Base-by-base conservation (phyloP, 345 rosid genomes). In the Cochlearia excelsa region DNA sequence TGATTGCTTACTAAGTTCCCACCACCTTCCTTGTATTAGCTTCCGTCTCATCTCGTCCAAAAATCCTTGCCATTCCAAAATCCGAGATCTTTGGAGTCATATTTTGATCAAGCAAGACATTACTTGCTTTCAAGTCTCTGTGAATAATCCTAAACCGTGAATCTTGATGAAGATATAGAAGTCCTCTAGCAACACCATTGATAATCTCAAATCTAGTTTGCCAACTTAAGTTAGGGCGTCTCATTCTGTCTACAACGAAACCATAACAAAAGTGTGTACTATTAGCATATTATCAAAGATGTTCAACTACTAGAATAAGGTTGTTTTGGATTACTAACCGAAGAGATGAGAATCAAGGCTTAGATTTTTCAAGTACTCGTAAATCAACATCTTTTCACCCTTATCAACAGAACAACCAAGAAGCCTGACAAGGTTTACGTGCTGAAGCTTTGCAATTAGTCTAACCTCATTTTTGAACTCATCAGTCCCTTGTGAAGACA, bases 1-100 rank as follows among this genome's bases (percentile, higher is more conserved):
- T 4, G 39, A n/a, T 27, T 41, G 61, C 87, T 54, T 85, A 89
- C 97, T 74, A 83, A 74, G 97, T 89, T 31, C 95, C 95, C 5
- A 83, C 95, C 11, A 84, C 77, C 70, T 80, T 74, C 57, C 85
- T 86, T 2, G 95, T 90, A 62, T 79, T 74, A 65, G 84, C 88
- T 10, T 90, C 83, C 0, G 86, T 83, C 57, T 79, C 55, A 49
- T 87, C 92, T 68, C 84, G 84, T 0, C 88, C 84, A 65, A 83
- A 84, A 54, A 90, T 91, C 31, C 93, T 87, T 28, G 95, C 97
- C 97, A 90, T 80, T 61, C 97, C 93, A 7, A 90, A 90, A 74
- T 90, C 97, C 9, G 95, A 88, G 6, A 87, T 86, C 78, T 90
- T 90, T 0, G 95, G 92, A 33, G 70, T 58, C 97, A 91, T 86